Conservation (phyloP, 345 rosid genomes). For the Brassica carinata region DNA sequence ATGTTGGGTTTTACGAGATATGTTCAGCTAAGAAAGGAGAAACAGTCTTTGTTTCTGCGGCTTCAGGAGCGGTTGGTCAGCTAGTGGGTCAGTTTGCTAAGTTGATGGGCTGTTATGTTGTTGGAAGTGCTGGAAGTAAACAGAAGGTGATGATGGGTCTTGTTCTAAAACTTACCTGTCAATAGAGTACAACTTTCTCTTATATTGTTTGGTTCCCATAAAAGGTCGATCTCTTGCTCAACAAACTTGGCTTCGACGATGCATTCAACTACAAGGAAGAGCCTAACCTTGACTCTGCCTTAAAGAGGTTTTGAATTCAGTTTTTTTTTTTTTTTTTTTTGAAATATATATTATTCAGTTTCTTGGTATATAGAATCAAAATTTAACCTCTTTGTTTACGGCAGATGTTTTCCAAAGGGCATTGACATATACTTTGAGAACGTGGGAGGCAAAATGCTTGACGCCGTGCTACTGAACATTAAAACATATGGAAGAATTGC, state of each 20-base stretch:
- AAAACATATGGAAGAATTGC: conserved; percentile 43
- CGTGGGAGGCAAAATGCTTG: conserved; percentile 58
- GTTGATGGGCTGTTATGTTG: conserved; percentile 55
- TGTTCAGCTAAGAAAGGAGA: conserved; percentile 60
- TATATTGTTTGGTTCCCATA: not conserved
- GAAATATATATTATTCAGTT: no score
- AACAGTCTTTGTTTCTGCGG: conserved; percentile 50
- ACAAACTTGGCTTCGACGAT: conserved; percentile 55
- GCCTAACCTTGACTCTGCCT: conserved; percentile 44
- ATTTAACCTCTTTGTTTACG: not conserved
- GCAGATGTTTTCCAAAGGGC: not conserved
- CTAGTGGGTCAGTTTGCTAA: conserved; percentile 67
- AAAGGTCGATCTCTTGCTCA: conserved; percentile 47
- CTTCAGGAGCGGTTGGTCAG: conserved; percentile 62
- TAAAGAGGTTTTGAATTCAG: conserved; percentile 35
- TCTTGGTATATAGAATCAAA: no score
- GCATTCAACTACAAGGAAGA: conserved; percentile 68
- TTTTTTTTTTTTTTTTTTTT: no score
- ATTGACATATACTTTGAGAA: conserved; percentile 57
- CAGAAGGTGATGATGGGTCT: not conserved
- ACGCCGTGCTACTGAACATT: conserved; percentile 51
- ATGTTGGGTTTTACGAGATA: conserved; percentile 47
- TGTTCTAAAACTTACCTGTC: not conserved
- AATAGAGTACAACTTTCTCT: not conserved
- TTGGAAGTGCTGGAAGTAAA: conserved; percentile 22